Percentiles rank a stretch among this genome's conserved stretches.
phyloP scores from a whole-genome alignment of 192 early-diverging fungal species.

The Coemansia sp. region DNA sequence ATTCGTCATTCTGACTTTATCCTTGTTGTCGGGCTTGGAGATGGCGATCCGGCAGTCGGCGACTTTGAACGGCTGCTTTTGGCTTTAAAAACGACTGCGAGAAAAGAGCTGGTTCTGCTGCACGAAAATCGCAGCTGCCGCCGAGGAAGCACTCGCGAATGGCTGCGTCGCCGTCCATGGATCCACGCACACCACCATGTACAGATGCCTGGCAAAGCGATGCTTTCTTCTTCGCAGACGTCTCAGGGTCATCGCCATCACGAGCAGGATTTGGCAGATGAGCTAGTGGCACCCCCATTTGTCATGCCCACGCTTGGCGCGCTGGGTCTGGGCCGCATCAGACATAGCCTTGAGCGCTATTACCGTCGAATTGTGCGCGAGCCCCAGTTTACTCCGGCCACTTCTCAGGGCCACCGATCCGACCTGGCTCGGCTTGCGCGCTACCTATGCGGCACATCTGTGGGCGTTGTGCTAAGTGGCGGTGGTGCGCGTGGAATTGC shows the following conservation, averaged over 20 bases:
- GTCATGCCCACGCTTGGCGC: not conserved
- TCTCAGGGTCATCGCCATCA: not conserved
- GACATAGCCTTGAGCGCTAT: slow-evolving; percentile 67
- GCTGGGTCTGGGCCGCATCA: slow-evolving; percentile 60
- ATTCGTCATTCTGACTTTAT: slow-evolving; percentile 97
- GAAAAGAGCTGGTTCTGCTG: slow-evolving; percentile 94
- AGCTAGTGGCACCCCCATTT: not conserved
- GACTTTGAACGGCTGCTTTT: slow-evolving; percentile 91
- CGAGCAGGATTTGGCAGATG: slow-evolving; percentile 1
- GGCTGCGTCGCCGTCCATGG: slow-evolving; percentile 92
- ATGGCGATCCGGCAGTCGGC: slow-evolving; percentile 83
- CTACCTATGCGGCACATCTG: slow-evolving; percentile 85
- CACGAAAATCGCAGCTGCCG: slow-evolving; percentile 74
- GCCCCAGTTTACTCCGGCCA: slow-evolving; percentile 36
- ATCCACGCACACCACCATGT: slow-evolving; percentile 98
- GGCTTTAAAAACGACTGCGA: slow-evolving; percentile 94
- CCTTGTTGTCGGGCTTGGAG: slow-evolving; percentile 88
- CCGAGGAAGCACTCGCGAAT: slow-evolving; percentile 82
- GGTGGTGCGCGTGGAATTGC: slow-evolving; percentile 95
- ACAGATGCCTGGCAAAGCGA: slow-evolving; percentile 60
- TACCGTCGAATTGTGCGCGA: slow-evolving; percentile 55
- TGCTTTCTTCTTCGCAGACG: not conserved
- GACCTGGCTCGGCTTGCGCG: slow-evolving; percentile 83
- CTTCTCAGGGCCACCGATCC: slow-evolving; percentile 52
- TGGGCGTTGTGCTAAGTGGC: slow-evolving; percentile 93